These are phyloP conservation scores for Phytophthora pistaciae DNA, from an alignment of 352 stramenopile species.

Conservation along the genomic window DNA sequence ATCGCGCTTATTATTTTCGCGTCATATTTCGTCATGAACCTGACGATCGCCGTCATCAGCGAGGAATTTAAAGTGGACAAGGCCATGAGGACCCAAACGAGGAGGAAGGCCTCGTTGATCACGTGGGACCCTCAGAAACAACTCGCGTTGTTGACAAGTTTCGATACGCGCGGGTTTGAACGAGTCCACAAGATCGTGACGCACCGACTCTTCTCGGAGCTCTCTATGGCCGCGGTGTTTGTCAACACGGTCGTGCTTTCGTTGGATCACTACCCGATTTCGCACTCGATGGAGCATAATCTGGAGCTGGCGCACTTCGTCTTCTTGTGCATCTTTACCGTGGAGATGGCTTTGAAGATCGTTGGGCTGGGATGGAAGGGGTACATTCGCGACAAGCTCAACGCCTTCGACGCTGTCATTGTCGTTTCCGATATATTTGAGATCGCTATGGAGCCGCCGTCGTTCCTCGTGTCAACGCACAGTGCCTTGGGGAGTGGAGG, in stretches of 20 bases:
- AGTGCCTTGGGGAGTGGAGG: background rate
- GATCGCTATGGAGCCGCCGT: background rate
- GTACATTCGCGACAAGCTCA: conserved; percentile 77
- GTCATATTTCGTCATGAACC: conserved; percentile 89
- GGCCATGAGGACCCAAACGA: background rate
- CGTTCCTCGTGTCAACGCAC: background rate
- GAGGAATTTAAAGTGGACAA: background rate
- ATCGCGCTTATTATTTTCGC: conserved; percentile 83
- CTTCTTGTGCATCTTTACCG: conserved; percentile 67
- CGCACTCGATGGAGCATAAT: conserved; percentile 39
- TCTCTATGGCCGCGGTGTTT: background rate
- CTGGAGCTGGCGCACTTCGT: conserved; percentile 76
- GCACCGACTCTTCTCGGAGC: conserved; percentile 44
- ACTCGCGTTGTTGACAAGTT: background rate
- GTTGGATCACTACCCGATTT: conserved; percentile 84
- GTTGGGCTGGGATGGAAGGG: conserved; percentile 65
- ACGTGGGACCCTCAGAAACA: background rate
- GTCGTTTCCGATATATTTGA: conserved; percentile 31
- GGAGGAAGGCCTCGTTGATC: background rate
- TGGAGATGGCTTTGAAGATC: conserved; percentile 82
- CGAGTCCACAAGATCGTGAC: conserved; percentile 34
- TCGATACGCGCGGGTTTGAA: conserved; percentile 14
- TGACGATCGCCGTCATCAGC: background rate
- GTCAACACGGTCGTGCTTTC: conserved; percentile 80
- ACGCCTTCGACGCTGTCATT: conserved; percentile 82